Conservation (phyloP, 202 grass and related monocot species). For the Zoysia matrella region DNA sequence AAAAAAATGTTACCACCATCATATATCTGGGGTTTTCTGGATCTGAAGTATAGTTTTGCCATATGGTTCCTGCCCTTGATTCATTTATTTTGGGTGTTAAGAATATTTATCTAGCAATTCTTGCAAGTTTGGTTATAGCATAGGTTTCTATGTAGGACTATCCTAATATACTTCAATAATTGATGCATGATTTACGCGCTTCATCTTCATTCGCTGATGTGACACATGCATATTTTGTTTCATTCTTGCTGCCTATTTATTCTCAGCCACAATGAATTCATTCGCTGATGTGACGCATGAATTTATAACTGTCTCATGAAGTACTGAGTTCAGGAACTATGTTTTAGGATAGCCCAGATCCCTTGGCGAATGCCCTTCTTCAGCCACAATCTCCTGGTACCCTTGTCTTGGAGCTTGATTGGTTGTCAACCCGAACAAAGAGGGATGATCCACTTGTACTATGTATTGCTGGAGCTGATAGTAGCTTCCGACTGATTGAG, state of each 20-base stretch:
- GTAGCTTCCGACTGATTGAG: constrained; percentile 94
- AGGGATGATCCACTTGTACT: constrained; percentile 92
- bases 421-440: constrained; percentile 86
- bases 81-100: constrained; percentile 16
- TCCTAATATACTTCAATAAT: constrained; percentile 12
- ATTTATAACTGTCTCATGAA: constrained; percentile 39
- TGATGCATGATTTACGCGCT: constrained; percentile 9
- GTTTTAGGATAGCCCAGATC: constrained; percentile 96
- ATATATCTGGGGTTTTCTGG: constrained; percentile 16
- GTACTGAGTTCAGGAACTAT: constrained; percentile 53
- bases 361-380: constrained; percentile 95
- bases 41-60: not conserved
- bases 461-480: constrained; percentile 99
- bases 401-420: constrained; percentile 98
- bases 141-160: constrained; percentile 26
- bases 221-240: constrained; percentile 29
- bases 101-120: constrained; percentile 20
- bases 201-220: constrained; percentile 28
- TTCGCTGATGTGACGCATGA: not conserved
- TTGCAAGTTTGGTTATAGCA: constrained; percentile 27
- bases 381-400: constrained; percentile 98
- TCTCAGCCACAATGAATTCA: not conserved
- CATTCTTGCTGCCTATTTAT: constrained; percentile 32
- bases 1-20: constrained; percentile 25
- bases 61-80: constrained; percentile 1